Evolutionary conservation across 2,329 filamentous ascomycete genomes (phyloP), one percentile per base, ranked within the genome.

Genomic region (Fusarium graminum): DNA sequence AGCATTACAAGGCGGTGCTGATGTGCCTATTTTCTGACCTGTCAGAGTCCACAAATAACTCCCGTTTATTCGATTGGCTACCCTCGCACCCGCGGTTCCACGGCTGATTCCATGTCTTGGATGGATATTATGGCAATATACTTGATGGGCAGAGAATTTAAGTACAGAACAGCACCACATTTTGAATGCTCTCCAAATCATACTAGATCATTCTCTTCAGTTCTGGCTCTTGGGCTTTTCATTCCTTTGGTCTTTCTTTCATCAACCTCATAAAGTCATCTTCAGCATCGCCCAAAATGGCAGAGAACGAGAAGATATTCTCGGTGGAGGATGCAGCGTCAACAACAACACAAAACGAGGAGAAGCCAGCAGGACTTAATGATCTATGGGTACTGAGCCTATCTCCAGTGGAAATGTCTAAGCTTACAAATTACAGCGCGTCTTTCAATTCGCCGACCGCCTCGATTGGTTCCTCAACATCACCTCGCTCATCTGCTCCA

Each of bases 401-500:
- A 7, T n/a, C 4, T 3, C 11, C 2, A 4, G 1, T n/a, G 4
- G 11, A 11, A 13, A 17, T n/a, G 6, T 4, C 0, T 17, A n/a
- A 30, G n/a, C 46, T 65, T 36, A 57, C 38, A 16, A 3, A 4
- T 10, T 2, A 4, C 7, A 65, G 63, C 57, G 63, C 16, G 63
- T 62, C n/a, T 67, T 67, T 7, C 41, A 45, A 16, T 67, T 63
- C n/a, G 63, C 63, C 19, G 63, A 66, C n/a, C 58, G 57, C 12
- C 47, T 63, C n/a, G 63, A 66, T 12, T 63, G 57, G 57, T 22
- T 49, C 11, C 52, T 66, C 13, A 66, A 66, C 26, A 13, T 59
- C 29, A 66, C 30, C 14, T 50, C 46, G 4, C 38, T 66, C 6
- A 29, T 63, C 26, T 63, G 51, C 19, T 65, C 63, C 3, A 63